Base-by-base conservation (phyloP, 2,329 filamentous ascomycete species). In the Monosporascus sp. region DNA sequence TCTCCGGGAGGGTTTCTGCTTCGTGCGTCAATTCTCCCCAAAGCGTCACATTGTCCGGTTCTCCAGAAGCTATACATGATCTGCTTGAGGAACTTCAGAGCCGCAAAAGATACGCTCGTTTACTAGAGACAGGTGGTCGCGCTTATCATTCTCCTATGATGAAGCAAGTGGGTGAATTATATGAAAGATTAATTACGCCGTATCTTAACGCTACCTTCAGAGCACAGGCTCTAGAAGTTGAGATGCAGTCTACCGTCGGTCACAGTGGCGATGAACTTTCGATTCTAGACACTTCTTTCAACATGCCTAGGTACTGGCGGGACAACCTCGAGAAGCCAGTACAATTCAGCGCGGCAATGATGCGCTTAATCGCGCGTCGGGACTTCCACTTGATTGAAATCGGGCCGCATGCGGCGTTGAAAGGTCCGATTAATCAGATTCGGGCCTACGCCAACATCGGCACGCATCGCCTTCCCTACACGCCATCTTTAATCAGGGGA, bases 391-490 rank as follows among this genome's bases (percentile, higher is more conserved):
- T 40, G 5, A 40, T 40, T 40, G 37, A 40, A n/a, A 40, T 40
- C 14, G 37, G 37, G 18, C 37, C 37, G 11, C 37, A 40, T 40
- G 5, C 37, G 5, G 37, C 37, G 37, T 17, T 40, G 37, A n/a
- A 11, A 15, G 37, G 37, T 5, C 37, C 37, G 0, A 56, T 68
- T 0, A 57, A 60, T 17, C 65, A 71, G 48, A 69, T 58, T 14
- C 63, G 22, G 50, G 66, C 28, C 58, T 62, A n/a, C 8, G 26
- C 52, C 7, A 5, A 47, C 18, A 7, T 20, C 17, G 5, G 24
- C 11, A 1, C 48, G 53, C 4, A 22, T 1, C 5, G 4, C 5
- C 17, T 54, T 1, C 50, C 35, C 1, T 55, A 57, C 26, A 31
- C 47, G 2, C 18, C 46, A 2, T 49, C 53, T 1, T 50, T 55